These are phyloP conservation scores for Leucoagaricus sp. DNA, from an alignment of 1,284 basidiomycete genomes.

Conservation along the genomic window DNA sequence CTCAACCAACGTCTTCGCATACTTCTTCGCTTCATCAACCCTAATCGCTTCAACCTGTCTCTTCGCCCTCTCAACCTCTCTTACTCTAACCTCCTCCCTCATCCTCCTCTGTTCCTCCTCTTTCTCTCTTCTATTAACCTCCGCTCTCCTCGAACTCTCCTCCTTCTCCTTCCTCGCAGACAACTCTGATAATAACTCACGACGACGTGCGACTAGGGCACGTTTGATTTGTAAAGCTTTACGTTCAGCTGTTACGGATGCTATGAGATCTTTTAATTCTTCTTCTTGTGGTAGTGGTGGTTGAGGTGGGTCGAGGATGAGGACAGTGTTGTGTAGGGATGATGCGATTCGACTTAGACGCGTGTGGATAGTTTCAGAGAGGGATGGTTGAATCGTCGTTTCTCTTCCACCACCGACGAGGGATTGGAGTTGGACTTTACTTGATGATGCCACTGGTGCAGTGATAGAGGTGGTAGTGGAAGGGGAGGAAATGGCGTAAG, in stretches of 20 bases:
- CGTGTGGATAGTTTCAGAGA: slow-evolving; percentile 70
- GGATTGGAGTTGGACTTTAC: too few species aligned
- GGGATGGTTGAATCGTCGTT: slow-evolving; percentile 65
- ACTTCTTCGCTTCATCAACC: slow-evolving; percentile 86
- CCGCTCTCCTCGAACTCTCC: slow-evolving; percentile 80
- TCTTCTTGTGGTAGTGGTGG: slow-evolving; percentile 55
- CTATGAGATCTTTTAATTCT: slow-evolving; percentile 56
- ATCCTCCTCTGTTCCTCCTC: slow-evolving; percentile 71
- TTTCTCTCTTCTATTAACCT: slow-evolving; percentile 69
- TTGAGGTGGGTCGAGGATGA: slow-evolving; percentile 44
- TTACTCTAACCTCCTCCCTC: slow-evolving; percentile 71
- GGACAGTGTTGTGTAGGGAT: slow-evolving; percentile 73
- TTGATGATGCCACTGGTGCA: too few species aligned
- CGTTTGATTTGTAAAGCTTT: slow-evolving; percentile 77
- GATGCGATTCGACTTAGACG: slow-evolving; percentile 77
- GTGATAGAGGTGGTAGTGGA: too few species aligned
- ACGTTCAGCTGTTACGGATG: slow-evolving; percentile 69
- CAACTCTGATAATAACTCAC: slow-evolving; percentile 88
- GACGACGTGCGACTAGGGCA: slow-evolving; percentile 83
- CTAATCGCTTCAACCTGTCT: slow-evolving; percentile 85
- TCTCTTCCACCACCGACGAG: too few species aligned
- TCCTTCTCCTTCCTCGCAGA: slow-evolving; percentile 89
- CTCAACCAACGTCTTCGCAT: slow-evolving; percentile 85
- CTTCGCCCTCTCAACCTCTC: slow-evolving; percentile 79
- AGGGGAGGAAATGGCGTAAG: slow-evolving; percentile 54